Conservation (phyloP, 306 rosid genomes). For the Biancaea sappan region DNA sequence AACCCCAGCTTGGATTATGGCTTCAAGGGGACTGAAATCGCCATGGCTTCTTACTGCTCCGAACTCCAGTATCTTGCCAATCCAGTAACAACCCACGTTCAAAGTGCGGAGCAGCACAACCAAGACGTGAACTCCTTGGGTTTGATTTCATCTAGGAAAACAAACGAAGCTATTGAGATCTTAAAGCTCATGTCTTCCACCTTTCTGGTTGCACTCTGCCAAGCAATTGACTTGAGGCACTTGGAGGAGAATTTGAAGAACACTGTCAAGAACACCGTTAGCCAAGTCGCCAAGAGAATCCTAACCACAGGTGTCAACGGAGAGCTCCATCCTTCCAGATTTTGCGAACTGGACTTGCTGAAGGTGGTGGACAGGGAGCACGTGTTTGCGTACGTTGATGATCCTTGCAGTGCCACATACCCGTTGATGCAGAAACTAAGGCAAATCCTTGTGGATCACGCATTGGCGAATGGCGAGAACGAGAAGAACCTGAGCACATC, state of each 20-base stretch:
- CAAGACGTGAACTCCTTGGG: slow-evolving; percentile 76
- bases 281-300: slow-evolving; percentile 67
- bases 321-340: slow-evolving; percentile 79
- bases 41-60: slow-evolving; percentile 58
- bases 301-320: slow-evolving; percentile 64
- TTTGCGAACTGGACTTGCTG: slow-evolving; percentile 75
- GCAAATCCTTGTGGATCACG: slow-evolving; percentile 76
- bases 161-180: slow-evolving; percentile 72
- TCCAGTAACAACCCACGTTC: slow-evolving; percentile 51
- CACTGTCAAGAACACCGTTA: slow-evolving; percentile 62
- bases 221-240: slow-evolving; percentile 87
- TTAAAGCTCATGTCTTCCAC: slow-evolving; percentile 65
- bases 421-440: slow-evolving; percentile 81
- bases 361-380: slow-evolving; percentile 79
- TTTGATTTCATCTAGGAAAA: slow-evolving; percentile 76
- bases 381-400: slow-evolving; percentile 68
- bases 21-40: slow-evolving; percentile 73
- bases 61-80: slow-evolving; percentile 54
- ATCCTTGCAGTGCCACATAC: slow-evolving; percentile 72
- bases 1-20: slow-evolving; percentile 93
- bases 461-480: slow-evolving; percentile 53
- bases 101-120: slow-evolving; percentile 57
- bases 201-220: slow-evolving; percentile 78
- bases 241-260: slow-evolving; percentile 81
- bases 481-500: slow-evolving; percentile 73